Evolutionary conservation across 495 filamentous ascomycete genomes (phyloP), one percentile per base, ranked within the genome.

Genomic region (Neurospora cerealis): DNA sequence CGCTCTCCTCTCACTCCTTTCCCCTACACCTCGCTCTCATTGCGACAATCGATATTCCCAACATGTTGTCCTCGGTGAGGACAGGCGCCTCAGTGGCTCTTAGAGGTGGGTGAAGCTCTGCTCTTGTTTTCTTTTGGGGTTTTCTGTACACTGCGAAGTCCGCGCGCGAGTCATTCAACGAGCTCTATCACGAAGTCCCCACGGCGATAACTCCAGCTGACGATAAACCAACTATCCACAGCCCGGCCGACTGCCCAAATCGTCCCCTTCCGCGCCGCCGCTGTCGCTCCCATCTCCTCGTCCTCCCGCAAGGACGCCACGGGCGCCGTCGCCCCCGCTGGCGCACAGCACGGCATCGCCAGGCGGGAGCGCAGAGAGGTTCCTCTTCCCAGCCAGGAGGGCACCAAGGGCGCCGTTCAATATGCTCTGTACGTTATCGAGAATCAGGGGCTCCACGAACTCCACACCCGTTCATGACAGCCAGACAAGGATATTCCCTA

Each of bases 361-460:
- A 82, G 76, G 75, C 83, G 82, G 73, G 76, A 79, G 73, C 82
- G 85, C 48, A 85, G 86, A 79, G 93, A 98, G 85, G 94, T 98
- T 38, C 93, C 90, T 76, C 85, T 99, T 74, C 88, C 93, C 48
- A 96, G 92, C 78, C 93, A 98, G 87, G 93, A 96, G 85, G 91
- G 90, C 75, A 97, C 93, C 84, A 94, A 98, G 87, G 94, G 95
- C 79, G 92, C 89, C 60, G 90, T 98, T 87, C 95, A 99, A 92
- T 98, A 96, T 87, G 95, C 94, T 74, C 86, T 99, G 95, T 97
- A 89, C 76, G 92, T 90, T 75, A 73, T 66, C 7, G 42, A 8
- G 19, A 19, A 44, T 19, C 7, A 4, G 41, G 15, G n/a, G 54
- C 54, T 62, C 54, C 54, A 34, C 54, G 54, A 62, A 62, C 44